Conservation (phyloP, 163 green algal species). For the Volvox carteri region DNA sequence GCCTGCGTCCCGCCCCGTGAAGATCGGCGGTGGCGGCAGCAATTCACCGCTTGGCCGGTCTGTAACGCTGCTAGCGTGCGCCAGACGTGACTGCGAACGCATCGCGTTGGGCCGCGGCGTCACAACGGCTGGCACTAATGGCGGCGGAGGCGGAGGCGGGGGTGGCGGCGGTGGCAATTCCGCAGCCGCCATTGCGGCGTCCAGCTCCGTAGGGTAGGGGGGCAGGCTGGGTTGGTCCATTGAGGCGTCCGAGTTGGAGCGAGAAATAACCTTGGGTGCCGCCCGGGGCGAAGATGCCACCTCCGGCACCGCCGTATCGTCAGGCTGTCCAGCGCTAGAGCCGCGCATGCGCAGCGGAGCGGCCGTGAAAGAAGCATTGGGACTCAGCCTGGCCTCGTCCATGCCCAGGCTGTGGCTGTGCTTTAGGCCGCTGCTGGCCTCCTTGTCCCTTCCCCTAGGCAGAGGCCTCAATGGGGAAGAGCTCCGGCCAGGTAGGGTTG, state of each 20-base stretch:
- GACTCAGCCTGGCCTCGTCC: background rate
- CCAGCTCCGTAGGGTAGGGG: background rate
- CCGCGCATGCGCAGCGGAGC: background rate
- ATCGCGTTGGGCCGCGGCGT: background rate
- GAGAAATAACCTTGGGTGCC: background rate
- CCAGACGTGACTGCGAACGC: background rate
- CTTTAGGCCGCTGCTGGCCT: background rate
- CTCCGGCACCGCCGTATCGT: background rate
- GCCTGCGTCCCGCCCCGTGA: background rate
- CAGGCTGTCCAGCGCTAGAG: background rate
- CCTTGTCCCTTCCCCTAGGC: background rate
- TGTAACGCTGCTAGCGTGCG: background rate
- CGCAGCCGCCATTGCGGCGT: background rate
- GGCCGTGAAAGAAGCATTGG: background rate
- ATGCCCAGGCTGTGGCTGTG: constrained; percentile 4
- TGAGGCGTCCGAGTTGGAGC: background rate
- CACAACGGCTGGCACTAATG: background rate
- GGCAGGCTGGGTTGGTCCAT: background rate
- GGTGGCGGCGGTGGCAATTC: background rate
- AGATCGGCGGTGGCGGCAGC: background rate
- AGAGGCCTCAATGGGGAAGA: too few relatives aligned
- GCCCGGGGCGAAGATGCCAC: background rate
- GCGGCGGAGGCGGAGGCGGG: background rate
- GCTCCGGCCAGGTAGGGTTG: background rate
- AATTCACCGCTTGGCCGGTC: background rate